Base-by-base conservation (phyloP, 2,329 filamentous ascomycete species). In the Trichoderma endophyticum region DNA sequence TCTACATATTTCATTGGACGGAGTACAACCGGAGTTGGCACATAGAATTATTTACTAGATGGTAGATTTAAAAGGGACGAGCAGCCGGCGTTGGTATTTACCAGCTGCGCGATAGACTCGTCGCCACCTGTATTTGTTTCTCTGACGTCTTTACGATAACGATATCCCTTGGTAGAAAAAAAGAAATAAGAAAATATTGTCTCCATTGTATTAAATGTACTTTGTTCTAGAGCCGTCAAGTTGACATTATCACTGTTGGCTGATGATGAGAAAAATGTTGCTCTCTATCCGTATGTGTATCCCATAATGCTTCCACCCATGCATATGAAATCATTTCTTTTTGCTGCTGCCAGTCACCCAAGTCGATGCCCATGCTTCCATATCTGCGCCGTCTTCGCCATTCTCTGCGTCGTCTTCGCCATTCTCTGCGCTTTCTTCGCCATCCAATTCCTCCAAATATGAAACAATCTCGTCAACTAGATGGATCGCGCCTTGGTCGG, bases 381-480 rank as follows among this genome's bases (percentile, higher is more conserved):
- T 64, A 8, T 34, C 18, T 8, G 9, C 1, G n/a, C 59, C 54
- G 1, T 30, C 60, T 32, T 36, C 15, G 1, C 14, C 21, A 72
- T 72, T 36, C 15, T 36, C 34, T 36, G 34, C 34, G 5, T 12
- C 6, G 3, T 32, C 30, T 32, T 32, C 30, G 30, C 30, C 28
- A 30, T 30, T 30, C 30, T 32, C 30, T 30, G 7, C 30, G 30
- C 8, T 30, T 14, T 34, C 34, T 26, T 28, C 21, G 4, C n/a
- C 21, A 72, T 72, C 30, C 18, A 57, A 26, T 32, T 72, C 63
- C 11, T 66, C 24, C 54, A 81, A 72, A 28, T 70, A 66, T 2
- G 68, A 62, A 9, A 75, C 73, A n/a, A 82, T 78, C 7, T 74
- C 65, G 3, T 72, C 73, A 18, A 81, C 74, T n/a, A 82, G 48